These are phyloP conservation scores for Patellifolia procumbens DNA, from an alignment of 179 eudicot genomes.

Conservation along the genomic window DNA sequence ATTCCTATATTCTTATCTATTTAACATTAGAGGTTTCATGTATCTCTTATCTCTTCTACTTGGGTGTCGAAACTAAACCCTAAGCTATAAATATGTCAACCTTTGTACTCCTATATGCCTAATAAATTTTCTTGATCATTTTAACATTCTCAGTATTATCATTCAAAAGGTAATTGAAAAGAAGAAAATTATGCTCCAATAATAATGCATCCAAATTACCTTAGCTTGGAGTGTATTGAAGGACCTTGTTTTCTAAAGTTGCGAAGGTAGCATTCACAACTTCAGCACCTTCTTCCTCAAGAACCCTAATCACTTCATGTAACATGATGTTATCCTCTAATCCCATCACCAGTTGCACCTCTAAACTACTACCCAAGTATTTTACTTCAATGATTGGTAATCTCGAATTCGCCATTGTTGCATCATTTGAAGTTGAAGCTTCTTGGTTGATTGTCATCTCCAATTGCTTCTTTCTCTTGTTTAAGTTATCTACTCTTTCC, in stretches of 20 bases:
- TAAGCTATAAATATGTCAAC: no score
- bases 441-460: neutral
- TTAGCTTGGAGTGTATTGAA: slow-evolving; percentile 42
- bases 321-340: slow-evolving; percentile 18
- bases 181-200: neutral
- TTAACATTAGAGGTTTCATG: no score
- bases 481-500: slow-evolving; percentile 37
- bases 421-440: neutral
- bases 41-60: no score
- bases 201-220: slow-evolving; percentile 32
- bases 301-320: slow-evolving; percentile 28
- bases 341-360: slow-evolving; percentile 32
- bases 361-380: slow-evolving; percentile 33
- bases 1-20: no score
- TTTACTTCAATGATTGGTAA: slow-evolving; percentile 34
- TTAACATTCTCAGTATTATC: no score
- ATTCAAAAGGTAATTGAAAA: no score
- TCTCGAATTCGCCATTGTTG: neutral
- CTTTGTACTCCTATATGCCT: no score
- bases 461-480: slow-evolving; percentile 22
- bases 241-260: slow-evolving; percentile 21
- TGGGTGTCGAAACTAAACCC: no score
- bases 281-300: slow-evolving; percentile 51
- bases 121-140: no score
- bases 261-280: slow-evolving; percentile 32